A percentile compares a stretch with the other conserved stretches of the same genome.
Conservation (phyloP, 2,329 filamentous ascomycete genomes). For the Pyricularia sp. region DNA sequence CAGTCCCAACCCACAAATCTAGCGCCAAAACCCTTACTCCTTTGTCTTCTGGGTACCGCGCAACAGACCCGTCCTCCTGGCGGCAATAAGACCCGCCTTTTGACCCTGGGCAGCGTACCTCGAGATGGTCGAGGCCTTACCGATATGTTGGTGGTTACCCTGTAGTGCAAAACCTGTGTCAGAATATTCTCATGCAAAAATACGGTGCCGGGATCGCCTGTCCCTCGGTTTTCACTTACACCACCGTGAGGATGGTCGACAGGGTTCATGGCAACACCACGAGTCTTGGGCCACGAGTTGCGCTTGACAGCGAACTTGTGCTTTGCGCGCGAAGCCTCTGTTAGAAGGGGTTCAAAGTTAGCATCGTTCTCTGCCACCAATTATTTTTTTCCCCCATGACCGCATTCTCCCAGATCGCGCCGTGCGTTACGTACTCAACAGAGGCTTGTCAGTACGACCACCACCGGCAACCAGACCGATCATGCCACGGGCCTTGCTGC, state of each 20-base stretch:
- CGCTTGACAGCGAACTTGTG: conserved; percentile 99
- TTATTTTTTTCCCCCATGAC: background rate
- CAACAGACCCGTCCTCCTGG: conserved; percentile 97
- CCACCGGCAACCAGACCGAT: conserved; percentile 98
- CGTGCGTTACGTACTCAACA: conserved; percentile 57
- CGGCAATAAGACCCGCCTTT: conserved; percentile 99
- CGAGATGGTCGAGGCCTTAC: conserved; percentile 99
- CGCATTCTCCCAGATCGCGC: background rate
- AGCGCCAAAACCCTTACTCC: conserved; percentile 60
- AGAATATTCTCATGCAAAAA: conserved; percentile 15
- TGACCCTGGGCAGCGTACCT: conserved; percentile 96
- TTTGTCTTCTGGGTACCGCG: conserved; percentile 99
- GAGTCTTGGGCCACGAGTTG: conserved; percentile 99
- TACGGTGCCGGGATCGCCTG: background rate
- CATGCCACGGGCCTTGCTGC: conserved; percentile 89
- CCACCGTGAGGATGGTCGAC: conserved; percentile 98
- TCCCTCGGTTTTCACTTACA: conserved; percentile 36
- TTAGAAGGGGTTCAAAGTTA: conserved; percentile 11
- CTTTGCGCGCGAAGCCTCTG: conserved; percentile 98
- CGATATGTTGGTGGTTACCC: conserved; percentile 99
- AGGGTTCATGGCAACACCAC: conserved; percentile 99
- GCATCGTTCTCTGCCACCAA: background rate
- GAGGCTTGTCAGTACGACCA: conserved; percentile 98
- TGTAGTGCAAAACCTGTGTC: conserved; percentile 35
- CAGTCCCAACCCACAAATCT: conserved; percentile 49